Evolutionary conservation across 1,284 basidiomycete species (phyloP).

Genomic region (Jaminaea rosea): DNA sequence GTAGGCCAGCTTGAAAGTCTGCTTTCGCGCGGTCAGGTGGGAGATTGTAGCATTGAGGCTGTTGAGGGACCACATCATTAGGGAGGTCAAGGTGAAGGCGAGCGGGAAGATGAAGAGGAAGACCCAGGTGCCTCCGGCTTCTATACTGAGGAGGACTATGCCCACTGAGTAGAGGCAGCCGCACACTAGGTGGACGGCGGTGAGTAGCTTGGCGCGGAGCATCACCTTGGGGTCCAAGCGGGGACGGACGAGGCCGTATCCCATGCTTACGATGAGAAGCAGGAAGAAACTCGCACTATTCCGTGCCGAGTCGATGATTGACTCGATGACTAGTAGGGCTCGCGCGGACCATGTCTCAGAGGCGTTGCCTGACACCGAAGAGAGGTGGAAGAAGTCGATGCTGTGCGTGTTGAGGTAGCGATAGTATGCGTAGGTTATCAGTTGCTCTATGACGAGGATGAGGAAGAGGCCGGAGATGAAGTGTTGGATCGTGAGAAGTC

Average conservation of each 20-base stretch:
- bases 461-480: conserved; percentile 86
- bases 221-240: conserved; percentile 64
- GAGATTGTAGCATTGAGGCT: conserved; percentile 38
- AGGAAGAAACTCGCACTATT: conserved; percentile 93
- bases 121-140: conserved; percentile 50
- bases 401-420: conserved; percentile 33
- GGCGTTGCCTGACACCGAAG: conserved; percentile 16
- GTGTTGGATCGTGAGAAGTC: conserved; percentile 55
- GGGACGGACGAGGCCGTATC: conserved; percentile 53
- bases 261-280: conserved; percentile 66
- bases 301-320: conserved; percentile 77
- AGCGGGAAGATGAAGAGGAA: conserved; percentile 68
- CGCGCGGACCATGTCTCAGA: conserved; percentile 29
- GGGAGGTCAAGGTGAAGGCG: conserved; percentile 82
- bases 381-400: conserved; percentile 38
- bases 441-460: conserved; percentile 86
- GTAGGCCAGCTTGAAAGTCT: conserved; percentile 44
- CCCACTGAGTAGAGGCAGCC: conserved; percentile 59
- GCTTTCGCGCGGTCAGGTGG: conserved; percentile 34
- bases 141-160: conserved; percentile 60
- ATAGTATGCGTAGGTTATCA: conserved; percentile 53
- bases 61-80: conserved; percentile 72
- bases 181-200: conserved; percentile 80
- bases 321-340: conserved; percentile 34
- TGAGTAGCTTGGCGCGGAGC: conserved; percentile 66